These are phyloP conservation scores for Xylariaceae sp. DNA, from an alignment of 2,329 filamentous ascomycete species.

Conservation along the genomic window DNA sequence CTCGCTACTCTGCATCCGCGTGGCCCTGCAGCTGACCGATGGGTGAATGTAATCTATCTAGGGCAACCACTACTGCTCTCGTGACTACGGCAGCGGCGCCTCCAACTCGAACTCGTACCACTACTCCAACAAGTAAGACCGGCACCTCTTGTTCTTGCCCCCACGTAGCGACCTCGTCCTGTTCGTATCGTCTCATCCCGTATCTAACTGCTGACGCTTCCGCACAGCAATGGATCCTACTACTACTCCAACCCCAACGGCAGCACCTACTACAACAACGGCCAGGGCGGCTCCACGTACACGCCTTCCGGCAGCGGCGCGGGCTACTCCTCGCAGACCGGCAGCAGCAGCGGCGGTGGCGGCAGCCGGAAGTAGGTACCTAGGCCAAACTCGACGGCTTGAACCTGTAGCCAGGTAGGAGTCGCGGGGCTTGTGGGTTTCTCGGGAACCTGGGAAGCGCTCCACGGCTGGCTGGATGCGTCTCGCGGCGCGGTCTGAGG, in stretches of 20 bases:
- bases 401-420: too few species aligned
- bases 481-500: too few species aligned
- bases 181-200: not conserved
- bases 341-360: not conserved
- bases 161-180: not conserved
- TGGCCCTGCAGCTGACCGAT: not conserved
- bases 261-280: slow-evolving; percentile 61
- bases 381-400: too few species aligned
- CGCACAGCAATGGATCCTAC: slow-evolving; percentile 54
- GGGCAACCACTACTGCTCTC: slow-evolving; percentile 62
- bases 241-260: slow-evolving; percentile 66
- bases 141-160: not conserved
- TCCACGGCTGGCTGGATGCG: too few species aligned
- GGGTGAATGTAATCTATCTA: too few species aligned
- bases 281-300: slow-evolving; percentile 51
- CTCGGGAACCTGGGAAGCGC: too few species aligned
- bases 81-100: slow-evolving; percentile 52
- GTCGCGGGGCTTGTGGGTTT: too few species aligned
- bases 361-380: slow-evolving; percentile 8
- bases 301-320: slow-evolving; percentile 29
- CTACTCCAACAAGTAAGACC: slow-evolving; percentile 54
- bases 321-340: slow-evolving; percentile 2
- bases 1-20: not conserved
- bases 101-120: slow-evolving; percentile 55
- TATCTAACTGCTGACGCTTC: slow-evolving; percentile 1